Conservation (phyloP, 129 eudicot species). For the Rutidosis leptorrhynchoides region DNA sequence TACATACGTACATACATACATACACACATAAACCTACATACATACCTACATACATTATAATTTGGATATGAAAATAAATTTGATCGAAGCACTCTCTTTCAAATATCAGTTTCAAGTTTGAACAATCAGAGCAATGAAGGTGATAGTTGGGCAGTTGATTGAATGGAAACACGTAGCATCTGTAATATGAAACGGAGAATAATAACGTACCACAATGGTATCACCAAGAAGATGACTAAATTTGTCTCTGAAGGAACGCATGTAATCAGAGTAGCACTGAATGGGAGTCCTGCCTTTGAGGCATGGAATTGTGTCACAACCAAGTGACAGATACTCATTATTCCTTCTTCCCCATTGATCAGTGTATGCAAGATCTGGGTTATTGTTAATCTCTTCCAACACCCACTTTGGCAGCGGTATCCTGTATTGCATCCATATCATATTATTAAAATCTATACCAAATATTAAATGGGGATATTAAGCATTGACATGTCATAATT, state of each 20-base stretch:
- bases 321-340: constrained; percentile 79
- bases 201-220: constrained; percentile 69
- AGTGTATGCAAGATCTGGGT: constrained; percentile 87
- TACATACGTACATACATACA: too few species aligned
- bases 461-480: neutral
- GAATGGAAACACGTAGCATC: neutral
- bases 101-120: neutral
- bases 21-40: too few species aligned
- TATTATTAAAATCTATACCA: neutral
- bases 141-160: neutral
- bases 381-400: constrained; percentile 75
- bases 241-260: constrained; percentile 76
- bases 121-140: neutral
- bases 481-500: neutral
- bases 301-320: constrained; percentile 75
- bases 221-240: constrained; percentile 81
- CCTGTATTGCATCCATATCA: constrained; percentile 35
- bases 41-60: too few species aligned
- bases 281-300: constrained; percentile 92
- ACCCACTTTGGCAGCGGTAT: constrained; percentile 97
- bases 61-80: neutral
- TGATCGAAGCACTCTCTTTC: neutral
- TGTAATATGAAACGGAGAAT: neutral
- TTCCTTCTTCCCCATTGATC: constrained; percentile 98
- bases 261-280: constrained; percentile 88